phyloP scores from a whole-genome alignment of 108 stramenopile genomes.

The Cyclotella baltica region DNA sequence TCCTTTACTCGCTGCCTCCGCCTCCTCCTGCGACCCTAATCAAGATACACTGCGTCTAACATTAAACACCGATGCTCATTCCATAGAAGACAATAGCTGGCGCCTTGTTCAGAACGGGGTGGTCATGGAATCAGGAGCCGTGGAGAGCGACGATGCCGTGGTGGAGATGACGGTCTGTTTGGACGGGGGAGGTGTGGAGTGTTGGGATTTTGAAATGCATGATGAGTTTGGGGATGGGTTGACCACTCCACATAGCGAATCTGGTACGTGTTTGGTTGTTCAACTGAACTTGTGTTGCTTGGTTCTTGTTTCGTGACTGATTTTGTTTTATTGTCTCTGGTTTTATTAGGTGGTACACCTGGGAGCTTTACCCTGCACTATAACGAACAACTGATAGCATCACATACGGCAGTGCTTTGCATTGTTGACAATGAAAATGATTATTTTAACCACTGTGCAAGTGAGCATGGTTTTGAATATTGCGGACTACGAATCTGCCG shows the following conservation, averaged over 20 bases:
- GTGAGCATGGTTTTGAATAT: slow-evolving; percentile 23
- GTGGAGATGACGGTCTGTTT: background rate
- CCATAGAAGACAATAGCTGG: slow-evolving; percentile 28
- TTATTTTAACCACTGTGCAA: slow-evolving; percentile 13
- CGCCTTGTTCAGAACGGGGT: background rate
- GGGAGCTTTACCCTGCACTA: slow-evolving; percentile 15
- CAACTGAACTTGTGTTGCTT: too few species aligned
- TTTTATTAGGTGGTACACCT: slow-evolving; percentile 2
- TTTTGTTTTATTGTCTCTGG: background rate
- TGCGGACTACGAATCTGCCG: slow-evolving; percentile 28
- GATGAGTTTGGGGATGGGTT: slow-evolving; percentile 36
- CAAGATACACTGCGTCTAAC: slow-evolving; percentile 18
- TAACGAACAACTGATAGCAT: slow-evolving; percentile 1
- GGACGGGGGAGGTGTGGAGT: background rate
- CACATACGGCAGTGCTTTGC: background rate
- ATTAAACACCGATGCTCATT: slow-evolving; percentile 19
- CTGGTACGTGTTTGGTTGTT: background rate
- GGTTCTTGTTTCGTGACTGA: too few species aligned
- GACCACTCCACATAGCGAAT: slow-evolving; percentile 1
- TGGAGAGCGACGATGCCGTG: slow-evolving; percentile 24
- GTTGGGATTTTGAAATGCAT: slow-evolving; percentile 20
- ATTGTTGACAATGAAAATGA: background rate
- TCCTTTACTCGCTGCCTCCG: background rate
- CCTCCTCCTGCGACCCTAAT: background rate
- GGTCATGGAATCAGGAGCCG: slow-evolving; percentile 1